These are phyloP conservation scores for Leccinum subspadiceum DNA, from an alignment of 1,284 basidiomycete species.

Conservation along the genomic window DNA sequence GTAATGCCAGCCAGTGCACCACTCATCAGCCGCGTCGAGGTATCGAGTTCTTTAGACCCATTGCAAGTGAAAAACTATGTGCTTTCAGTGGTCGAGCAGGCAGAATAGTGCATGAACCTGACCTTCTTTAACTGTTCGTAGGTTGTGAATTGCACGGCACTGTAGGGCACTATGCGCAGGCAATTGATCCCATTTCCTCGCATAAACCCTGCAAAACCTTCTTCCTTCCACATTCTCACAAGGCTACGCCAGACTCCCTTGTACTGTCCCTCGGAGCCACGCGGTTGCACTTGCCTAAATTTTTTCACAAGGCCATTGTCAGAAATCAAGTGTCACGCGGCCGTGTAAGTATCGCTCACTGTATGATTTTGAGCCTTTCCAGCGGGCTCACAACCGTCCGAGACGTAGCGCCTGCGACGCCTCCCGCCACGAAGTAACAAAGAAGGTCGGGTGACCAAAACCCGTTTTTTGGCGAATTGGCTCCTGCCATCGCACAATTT, in stretches of 20 bases:
- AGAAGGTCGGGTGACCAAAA: conserved; percentile 30
- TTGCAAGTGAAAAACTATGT: conserved; percentile 64
- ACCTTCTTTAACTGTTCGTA: conserved; percentile 88
- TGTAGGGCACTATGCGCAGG: conserved; percentile 81
- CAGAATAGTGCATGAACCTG: conserved; percentile 1
- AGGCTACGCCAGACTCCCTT: conserved; percentile 82
- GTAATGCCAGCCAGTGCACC: conserved; percentile 91
- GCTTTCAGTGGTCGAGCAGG: conserved; percentile 9
- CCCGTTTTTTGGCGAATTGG: conserved; percentile 29
- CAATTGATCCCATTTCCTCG: conserved; percentile 93
- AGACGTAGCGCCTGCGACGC: conserved; percentile 79
- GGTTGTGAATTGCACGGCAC: conserved; percentile 84
- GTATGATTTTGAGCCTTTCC: conserved; percentile 93
- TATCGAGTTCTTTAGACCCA: conserved; percentile 76
- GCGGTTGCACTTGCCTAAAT: conserved; percentile 76
- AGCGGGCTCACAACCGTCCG: conserved; percentile 91
- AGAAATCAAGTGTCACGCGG: neutral
- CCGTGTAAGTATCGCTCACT: conserved; percentile 52
- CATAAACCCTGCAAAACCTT: conserved; percentile 92
- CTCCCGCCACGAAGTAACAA: conserved; percentile 68
- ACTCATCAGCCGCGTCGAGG: conserved; percentile 75
- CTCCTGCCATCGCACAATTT: conserved; percentile 19
- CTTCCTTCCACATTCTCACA: conserved; percentile 87
- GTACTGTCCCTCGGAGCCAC: conserved; percentile 63
- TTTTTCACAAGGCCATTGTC: conserved; percentile 6